Conservation (phyloP, 768 basidiomycete genomes). For the Lentinus tigrinus region DNA sequence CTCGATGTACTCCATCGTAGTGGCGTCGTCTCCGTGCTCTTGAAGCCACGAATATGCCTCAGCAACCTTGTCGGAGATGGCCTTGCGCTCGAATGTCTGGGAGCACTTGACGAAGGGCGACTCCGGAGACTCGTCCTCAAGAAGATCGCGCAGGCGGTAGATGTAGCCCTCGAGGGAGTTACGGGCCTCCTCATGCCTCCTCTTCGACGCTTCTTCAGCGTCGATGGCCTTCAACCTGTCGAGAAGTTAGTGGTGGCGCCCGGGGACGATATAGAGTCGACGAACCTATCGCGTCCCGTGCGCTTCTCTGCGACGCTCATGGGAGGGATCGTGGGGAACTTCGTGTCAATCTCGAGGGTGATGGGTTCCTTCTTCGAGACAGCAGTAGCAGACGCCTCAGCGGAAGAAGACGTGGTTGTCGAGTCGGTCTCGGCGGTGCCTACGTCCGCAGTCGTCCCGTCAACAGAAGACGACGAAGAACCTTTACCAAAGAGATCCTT, state of each 20-base stretch:
- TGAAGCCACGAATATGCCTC: slow-evolving; percentile 81
- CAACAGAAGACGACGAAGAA: slow-evolving; percentile 36
- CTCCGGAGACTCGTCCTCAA: slow-evolving; percentile 58
- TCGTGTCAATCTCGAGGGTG: slow-evolving; percentile 58
- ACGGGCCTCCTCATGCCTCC: slow-evolving; percentile 81
- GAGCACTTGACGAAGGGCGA: slow-evolving; percentile 88
- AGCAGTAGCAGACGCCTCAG: slow-evolving; percentile 33
- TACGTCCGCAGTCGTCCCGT: slow-evolving; percentile 35
- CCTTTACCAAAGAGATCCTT: slow-evolving; percentile 83
- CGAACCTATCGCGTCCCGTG: slow-evolving; percentile 68
- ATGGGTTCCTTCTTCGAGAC: slow-evolving; percentile 54
- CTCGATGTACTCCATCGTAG: slow-evolving; percentile 68
- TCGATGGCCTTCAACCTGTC: slow-evolving; percentile 78
- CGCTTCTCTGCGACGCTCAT: slow-evolving; percentile 80
- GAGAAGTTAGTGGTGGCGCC: background rate
- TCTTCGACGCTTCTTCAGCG: slow-evolving; percentile 71
- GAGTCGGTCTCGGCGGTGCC: slow-evolving; percentile 29
- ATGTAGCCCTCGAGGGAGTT: slow-evolving; percentile 91
- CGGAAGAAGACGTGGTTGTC: slow-evolving; percentile 20
- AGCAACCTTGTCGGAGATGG: slow-evolving; percentile 65
- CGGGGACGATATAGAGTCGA: background rate
- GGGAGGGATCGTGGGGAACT: slow-evolving; percentile 67
- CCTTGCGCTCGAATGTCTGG: slow-evolving; percentile 63
- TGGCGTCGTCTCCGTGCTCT: slow-evolving; percentile 80
- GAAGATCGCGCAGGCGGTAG: slow-evolving; percentile 85